phyloP scores from a whole-genome alignment of 176 grass and related monocot genomes.

The Pontederia crassipes region DNA sequence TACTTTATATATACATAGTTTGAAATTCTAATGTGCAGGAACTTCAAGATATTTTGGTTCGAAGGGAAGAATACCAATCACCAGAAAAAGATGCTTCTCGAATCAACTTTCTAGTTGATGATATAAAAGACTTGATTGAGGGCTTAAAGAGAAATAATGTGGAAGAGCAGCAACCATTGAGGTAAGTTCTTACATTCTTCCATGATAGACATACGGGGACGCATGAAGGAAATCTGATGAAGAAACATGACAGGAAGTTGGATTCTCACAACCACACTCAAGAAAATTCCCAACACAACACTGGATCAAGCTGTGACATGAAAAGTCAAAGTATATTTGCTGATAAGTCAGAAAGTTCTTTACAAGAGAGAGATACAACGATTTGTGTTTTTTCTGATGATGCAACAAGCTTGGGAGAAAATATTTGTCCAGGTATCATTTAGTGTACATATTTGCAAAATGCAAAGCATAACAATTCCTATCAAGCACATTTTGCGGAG shows the following conservation, averaged over 20 bases:
- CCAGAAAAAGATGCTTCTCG: constrained; percentile 37
- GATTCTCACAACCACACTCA: constrained; percentile 5
- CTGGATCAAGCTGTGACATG: constrained; percentile 20
- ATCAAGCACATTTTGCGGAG: too few species aligned
- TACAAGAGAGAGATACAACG: too few species aligned
- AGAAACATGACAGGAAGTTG: constrained; percentile 19
- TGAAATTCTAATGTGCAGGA: constrained; percentile 31
- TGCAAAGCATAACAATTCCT: too few species aligned
- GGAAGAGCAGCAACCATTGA: constrained; percentile 26
- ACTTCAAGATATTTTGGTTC: constrained; percentile 60
- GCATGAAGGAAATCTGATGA: constrained; percentile 13
- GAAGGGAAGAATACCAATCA: constrained; percentile 50
- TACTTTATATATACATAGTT: too few species aligned
- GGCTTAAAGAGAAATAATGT: constrained; percentile 52
- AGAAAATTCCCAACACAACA: constrained; percentile 16
- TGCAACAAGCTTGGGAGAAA: too few species aligned
- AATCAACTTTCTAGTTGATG: constrained; percentile 53
- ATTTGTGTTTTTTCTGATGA: too few species aligned
- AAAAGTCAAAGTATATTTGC: background rate
- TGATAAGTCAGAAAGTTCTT: constrained; percentile 8
- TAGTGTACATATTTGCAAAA: too few species aligned
- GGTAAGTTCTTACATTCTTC: constrained; percentile 21
- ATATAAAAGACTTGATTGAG: constrained; percentile 77
- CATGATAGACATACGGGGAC: too few species aligned
- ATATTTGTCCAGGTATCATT: too few species aligned